phyloP scores from a whole-genome alignment of 805 yeast species.

The Kodamaea laetipori region DNA sequence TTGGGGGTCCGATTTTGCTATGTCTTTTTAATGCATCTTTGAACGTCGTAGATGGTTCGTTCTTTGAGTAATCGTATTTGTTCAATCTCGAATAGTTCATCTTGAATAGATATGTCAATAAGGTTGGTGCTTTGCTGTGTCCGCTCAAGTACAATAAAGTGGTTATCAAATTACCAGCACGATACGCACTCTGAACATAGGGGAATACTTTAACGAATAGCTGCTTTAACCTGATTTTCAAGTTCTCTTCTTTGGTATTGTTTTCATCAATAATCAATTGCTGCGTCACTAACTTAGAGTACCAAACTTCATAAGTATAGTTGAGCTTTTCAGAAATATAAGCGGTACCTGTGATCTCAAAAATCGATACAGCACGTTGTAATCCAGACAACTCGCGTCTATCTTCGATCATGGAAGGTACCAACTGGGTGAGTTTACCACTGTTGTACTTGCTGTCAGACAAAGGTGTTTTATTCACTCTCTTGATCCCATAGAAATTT shows the following conservation, averaged over 20 bases:
- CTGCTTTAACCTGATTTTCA: conserved; percentile 31
- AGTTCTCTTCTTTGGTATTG: conserved; percentile 25
- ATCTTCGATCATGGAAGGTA: conserved; percentile 48
- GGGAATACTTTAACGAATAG: conserved; percentile 67
- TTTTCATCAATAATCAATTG: conserved; percentile 32
- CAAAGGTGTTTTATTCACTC: conserved; percentile 47
- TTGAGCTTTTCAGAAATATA: conserved; percentile 72
- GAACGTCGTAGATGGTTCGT: conserved; percentile 24
- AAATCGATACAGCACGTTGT: conserved; percentile 58
- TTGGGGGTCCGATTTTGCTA: conserved; percentile 43
- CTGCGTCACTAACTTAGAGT: conserved; percentile 59
- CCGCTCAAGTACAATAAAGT: conserved; percentile 71
- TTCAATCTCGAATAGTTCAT: conserved; percentile 68
- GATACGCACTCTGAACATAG: conserved; percentile 45
- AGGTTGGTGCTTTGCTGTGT: conserved; percentile 58
- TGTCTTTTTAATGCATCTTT: conserved; percentile 13
- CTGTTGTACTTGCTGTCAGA: conserved; percentile 31
- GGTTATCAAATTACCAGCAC: conserved; percentile 54
- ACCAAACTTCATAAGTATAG: conserved; percentile 59
- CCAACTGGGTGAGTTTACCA: conserved; percentile 37
- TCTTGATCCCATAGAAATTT: conserved; percentile 85
- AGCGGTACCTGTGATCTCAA: conserved; percentile 64
- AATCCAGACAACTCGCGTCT: conserved; percentile 51
- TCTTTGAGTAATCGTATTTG: conserved; percentile 49
- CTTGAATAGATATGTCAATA: conserved; percentile 60